Evolutionary conservation across 345 rosid species (phyloP).

Genomic region (Litchi chinensis): DNA sequence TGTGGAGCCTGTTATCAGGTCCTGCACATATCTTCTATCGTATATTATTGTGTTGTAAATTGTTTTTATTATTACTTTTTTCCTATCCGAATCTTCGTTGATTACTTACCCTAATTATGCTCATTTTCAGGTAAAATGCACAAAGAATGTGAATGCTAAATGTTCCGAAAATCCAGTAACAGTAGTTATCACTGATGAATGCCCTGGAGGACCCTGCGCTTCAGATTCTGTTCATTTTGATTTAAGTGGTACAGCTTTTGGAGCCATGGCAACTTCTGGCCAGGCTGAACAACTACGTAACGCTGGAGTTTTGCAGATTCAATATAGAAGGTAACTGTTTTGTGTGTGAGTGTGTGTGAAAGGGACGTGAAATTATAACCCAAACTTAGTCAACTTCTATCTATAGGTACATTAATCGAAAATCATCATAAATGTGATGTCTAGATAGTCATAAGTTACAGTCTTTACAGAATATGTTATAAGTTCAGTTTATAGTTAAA

Average conservation of each 20-base stretch:
- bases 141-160: slow-evolving; percentile 35
- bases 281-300: slow-evolving; percentile 49
- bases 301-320: slow-evolving; percentile 59
- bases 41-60: not conserved
- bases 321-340: slow-evolving; percentile 46
- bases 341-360: too few relatives aligned
- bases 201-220: slow-evolving; percentile 62
- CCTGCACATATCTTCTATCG: not conserved
- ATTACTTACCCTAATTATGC: not conserved
- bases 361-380: too few relatives aligned
- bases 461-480: too few relatives aligned
- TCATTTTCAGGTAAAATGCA: slow-evolving; percentile 59
- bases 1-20: slow-evolving; percentile 85
- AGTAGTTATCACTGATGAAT: slow-evolving; percentile 69
- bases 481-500: too few relatives aligned
- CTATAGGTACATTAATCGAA: too few relatives aligned
- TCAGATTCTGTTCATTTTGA: slow-evolving; percentile 63
- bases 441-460: too few relatives aligned
- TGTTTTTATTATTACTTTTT: not conserved
- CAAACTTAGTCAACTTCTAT: too few relatives aligned
- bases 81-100: not conserved
- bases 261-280: slow-evolving; percentile 74
- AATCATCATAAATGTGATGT: too few relatives aligned
- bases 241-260: slow-evolving; percentile 73
- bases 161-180: slow-evolving; percentile 67